Percentiles rank a stretch among this genome's conserved stretches.
Evolutionary conservation across 2,329 filamentous ascomycete genomes (phyloP).

Genomic region (Aaosphaeria pasadenensis): DNA sequence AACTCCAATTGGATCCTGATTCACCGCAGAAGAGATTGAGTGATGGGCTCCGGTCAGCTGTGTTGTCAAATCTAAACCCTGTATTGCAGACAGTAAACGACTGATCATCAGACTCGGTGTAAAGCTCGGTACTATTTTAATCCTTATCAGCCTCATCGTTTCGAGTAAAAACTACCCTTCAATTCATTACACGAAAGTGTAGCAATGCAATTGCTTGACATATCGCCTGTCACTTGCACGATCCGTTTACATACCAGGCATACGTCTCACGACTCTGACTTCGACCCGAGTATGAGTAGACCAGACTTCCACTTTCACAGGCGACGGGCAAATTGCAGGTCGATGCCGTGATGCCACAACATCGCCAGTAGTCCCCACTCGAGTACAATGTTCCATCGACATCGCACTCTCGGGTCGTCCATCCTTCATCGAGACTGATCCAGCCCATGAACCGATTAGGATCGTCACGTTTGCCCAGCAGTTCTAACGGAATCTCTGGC

Average conservation of each 20-base stretch:
- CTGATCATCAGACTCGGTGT: slow-evolving; percentile 9
- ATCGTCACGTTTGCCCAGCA: slow-evolving; percentile 21
- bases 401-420: slow-evolving; percentile 14
- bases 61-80: slow-evolving; percentile 21
- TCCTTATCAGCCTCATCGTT: no score
- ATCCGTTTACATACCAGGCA: slow-evolving; percentile 8
- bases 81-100: slow-evolving; percentile 24
- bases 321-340: slow-evolving; percentile 18
- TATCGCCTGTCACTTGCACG: not conserved
- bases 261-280: slow-evolving; percentile 4
- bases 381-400: slow-evolving; percentile 18
- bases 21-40: slow-evolving; percentile 24
- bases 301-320: slow-evolving; percentile 19
- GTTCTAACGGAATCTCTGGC: slow-evolving; percentile 14
- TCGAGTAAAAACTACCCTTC: not conserved
- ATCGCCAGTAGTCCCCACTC: slow-evolving; percentile 14
- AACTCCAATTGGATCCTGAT: slow-evolving; percentile 17
- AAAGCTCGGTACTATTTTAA: slow-evolving; percentile 11
- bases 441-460: slow-evolving; percentile 20
- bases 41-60: slow-evolving; percentile 14
- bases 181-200: slow-evolving; percentile 2
- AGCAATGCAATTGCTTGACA: not conserved
- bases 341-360: slow-evolving; percentile 17
- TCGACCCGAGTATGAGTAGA: slow-evolving; percentile 12
- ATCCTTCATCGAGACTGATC: slow-evolving; percentile 10